Evolutionary conservation across 2,329 filamentous ascomycete genomes (phyloP), one percentile per base, ranked within the genome.

Genomic region (Zasmidium cellare): DNA sequence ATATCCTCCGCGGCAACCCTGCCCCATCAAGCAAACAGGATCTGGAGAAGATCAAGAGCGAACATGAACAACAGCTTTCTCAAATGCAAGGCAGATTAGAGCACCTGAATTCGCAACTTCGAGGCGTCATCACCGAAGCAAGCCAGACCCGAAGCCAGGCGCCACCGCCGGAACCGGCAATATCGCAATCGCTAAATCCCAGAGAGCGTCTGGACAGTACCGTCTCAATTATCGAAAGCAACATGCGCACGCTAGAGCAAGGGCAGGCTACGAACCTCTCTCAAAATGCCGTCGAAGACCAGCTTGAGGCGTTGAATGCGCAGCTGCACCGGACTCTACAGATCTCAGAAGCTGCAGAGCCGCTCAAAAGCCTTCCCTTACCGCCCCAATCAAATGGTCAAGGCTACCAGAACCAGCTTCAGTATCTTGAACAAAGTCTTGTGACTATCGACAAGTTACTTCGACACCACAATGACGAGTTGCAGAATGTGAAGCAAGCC

Each of bases 381-480:
- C 85, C 86, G 3, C 88, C 89, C 2, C 75, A 81, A 35, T 74
- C 81, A 2, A 79, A 81, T 1, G 82, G 82, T 3, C 79, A 81
- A 46, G 83, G 82, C 23, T 73, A 90, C 5, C 81, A 88, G 48
- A 83, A 85, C 23, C 91, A 94, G 65, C 76, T 92, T 45, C 75
- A 79, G 48, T 90, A 90, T 66, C 79, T 92, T 62, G 83, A 89
- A 62, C 78, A 84, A 24, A 83, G 82, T 2, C 73, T 91, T 51
- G 77, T 64, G 31, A 65, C 63, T 22, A 58, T 74, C 20, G 70
- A 72, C 46, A 61, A 67, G 23, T 51, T 72, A 18, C 59, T 74
- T 9, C 67, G 69, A 44, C 68, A 70, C 46, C 67, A 71, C 48
- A 62, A 64, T 28, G 61, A 66, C n/a, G 60, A 68, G 16, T 54